Base-by-base conservation (phyloP, 129 eudicot genomes). In the Ambrosia artemisiifolia region DNA sequence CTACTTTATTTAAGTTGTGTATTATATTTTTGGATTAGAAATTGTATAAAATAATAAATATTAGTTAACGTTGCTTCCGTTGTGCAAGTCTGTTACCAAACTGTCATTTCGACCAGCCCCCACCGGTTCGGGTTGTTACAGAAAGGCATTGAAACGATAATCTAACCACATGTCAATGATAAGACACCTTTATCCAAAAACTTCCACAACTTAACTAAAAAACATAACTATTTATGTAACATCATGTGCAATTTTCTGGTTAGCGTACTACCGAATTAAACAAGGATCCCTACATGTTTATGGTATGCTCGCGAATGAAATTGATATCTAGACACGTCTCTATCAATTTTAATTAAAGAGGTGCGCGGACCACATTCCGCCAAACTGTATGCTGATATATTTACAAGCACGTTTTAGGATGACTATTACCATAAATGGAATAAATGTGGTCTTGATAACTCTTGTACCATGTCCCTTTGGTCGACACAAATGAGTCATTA, bases 231-330 rank as follows among this genome's bases (percentile, higher is more conserved):
- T 61, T 17, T 34, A 62, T 11, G 11, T 34, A 63, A 63, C 40
- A 34, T 62, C 77, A 74, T 63, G 64, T 74, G 62, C 78, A 51
- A 8, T 40, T 44, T 61, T 56, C 61, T 16, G 47, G 33, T 61
- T 63, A 74, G 51, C 48, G 13, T 63, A 7, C 13, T 63, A 16
- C 67, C 79, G 12, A 65, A 65, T 35, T 40, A 7, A 38, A 24
- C 72, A 61, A 70, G 38, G 65, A 69, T 69, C 69, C 76, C 24
- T 42, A 42, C 76, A 69, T 60, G 76, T 61, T 70, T 77, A 69
- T 18, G 54, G 46, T 49, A 69, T 6, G 81, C 36, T 69, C 28
- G 32, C 47, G 48, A 36, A 53, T 46, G 34, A 61, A 77, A 75
- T 67, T 47, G 59, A 51, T 77, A 46, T 61, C 30, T 42, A 77